A percentile compares a stretch with the other conserved stretches of the same genome.
Conservation (phyloP, 768 basidiomycete species). For the Leccinum incarnatum region DNA sequence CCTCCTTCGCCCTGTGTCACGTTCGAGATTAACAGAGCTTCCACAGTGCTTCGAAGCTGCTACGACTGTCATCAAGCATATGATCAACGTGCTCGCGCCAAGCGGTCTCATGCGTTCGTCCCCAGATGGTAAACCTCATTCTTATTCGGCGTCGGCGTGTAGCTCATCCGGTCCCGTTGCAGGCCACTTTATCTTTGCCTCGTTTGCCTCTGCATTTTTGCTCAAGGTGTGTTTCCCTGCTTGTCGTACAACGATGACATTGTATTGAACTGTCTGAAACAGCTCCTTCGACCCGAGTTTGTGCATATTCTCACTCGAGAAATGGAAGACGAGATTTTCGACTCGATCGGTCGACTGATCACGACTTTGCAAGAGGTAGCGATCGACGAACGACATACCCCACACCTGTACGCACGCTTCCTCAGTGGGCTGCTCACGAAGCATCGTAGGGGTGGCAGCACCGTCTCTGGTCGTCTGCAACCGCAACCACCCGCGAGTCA, state of each 20-base stretch:
- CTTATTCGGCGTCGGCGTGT: background rate
- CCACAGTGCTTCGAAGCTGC: constrained; percentile 64
- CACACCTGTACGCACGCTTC: constrained; percentile 78
- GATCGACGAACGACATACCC: constrained; percentile 80
- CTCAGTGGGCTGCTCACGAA: constrained; percentile 66
- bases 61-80: constrained; percentile 59
- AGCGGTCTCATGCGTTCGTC: constrained; percentile 77
- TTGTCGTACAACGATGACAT: background rate
- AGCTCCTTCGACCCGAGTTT: constrained; percentile 77
- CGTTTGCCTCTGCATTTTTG: constrained; percentile 81
- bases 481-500: constrained; percentile 46
- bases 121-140: constrained; percentile 59
- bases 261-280: background rate
- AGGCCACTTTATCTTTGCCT: constrained; percentile 77
- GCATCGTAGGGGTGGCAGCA: constrained; percentile 65
- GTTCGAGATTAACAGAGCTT: background rate
- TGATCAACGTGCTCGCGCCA: constrained; percentile 64
- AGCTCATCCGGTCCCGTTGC: background rate
- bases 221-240: constrained; percentile 53
- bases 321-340: constrained; percentile 68
- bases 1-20: background rate
- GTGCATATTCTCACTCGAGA: constrained; percentile 53
- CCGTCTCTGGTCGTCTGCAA: constrained; percentile 50
- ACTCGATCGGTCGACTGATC: constrained; percentile 69
- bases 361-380: constrained; percentile 71